These are phyloP conservation scores for Syzygium grande DNA, from an alignment of 345 rosid species.

Conservation along the genomic window DNA sequence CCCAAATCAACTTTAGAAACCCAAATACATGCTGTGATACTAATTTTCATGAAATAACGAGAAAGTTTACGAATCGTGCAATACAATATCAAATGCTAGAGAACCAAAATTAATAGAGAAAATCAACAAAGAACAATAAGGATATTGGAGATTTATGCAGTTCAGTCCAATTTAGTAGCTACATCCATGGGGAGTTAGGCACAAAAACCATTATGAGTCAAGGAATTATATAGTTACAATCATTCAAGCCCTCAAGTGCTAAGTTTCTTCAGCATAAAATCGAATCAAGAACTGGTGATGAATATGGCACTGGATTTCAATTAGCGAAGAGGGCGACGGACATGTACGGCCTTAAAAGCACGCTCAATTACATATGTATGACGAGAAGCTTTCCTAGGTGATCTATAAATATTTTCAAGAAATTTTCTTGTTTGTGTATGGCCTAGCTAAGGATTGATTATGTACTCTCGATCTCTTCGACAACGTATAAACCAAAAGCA, in stretches of 20 bases:
- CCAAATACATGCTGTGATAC: neutral
- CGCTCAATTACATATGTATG: neutral
- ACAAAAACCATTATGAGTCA: neutral
- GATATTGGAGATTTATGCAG: neutral
- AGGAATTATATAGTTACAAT: neutral
- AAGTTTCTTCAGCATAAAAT: neutral
- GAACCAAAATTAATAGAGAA: too few species aligned
- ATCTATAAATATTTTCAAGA: neutral
- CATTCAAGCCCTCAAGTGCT: neutral
- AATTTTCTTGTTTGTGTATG: too few species aligned
- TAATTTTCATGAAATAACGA: neutral
- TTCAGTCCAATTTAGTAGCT: neutral
- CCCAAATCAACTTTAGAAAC: too few species aligned
- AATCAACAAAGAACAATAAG: neutral
- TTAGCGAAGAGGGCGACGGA: neutral
- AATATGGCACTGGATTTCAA: conserved; percentile 5
- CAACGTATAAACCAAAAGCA: neutral
- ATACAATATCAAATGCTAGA: neutral
- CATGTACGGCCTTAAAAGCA: neutral
- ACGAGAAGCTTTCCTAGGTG: conserved; percentile 2
- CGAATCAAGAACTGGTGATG: neutral
- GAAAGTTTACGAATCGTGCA: neutral
- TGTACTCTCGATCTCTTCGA: neutral
- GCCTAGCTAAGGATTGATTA: too few species aligned
- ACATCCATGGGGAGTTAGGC: neutral